phyloP scores from a whole-genome alignment of 345 rosid genomes.

The Acer yangbiense region DNA sequence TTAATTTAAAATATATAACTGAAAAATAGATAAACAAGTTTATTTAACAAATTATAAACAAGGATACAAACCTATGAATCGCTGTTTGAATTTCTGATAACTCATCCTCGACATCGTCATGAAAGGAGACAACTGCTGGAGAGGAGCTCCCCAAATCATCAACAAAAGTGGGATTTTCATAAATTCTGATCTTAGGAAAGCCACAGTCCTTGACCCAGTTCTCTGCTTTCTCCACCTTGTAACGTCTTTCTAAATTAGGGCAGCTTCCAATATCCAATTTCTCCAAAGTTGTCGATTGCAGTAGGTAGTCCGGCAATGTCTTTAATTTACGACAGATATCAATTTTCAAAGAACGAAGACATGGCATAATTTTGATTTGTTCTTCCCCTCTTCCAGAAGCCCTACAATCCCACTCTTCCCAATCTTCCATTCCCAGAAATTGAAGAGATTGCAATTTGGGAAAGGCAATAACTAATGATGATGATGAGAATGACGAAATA shows the following conservation, averaged over 20 bases:
- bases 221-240: background rate
- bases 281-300: background rate
- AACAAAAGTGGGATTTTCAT: background rate
- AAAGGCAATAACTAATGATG: background rate
- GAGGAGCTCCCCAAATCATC: background rate
- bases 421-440: background rate
- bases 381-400: background rate
- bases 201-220: background rate
- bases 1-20: no score
- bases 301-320: background rate
- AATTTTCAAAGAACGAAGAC: background rate
- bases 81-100: no score
- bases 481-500: background rate
- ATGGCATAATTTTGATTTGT: background rate
- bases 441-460: background rate
- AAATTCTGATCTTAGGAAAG: background rate
- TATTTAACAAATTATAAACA: no score
- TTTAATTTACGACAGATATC: background rate
- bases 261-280: background rate
- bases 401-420: background rate
- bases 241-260: background rate
- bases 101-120: no score
- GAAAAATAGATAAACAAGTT: no score
- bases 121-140: no score
- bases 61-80: no score